These are phyloP conservation scores for Dichomitus squalens DNA, from an alignment of 1,284 basidiomycete species.

Conservation along the genomic window DNA sequence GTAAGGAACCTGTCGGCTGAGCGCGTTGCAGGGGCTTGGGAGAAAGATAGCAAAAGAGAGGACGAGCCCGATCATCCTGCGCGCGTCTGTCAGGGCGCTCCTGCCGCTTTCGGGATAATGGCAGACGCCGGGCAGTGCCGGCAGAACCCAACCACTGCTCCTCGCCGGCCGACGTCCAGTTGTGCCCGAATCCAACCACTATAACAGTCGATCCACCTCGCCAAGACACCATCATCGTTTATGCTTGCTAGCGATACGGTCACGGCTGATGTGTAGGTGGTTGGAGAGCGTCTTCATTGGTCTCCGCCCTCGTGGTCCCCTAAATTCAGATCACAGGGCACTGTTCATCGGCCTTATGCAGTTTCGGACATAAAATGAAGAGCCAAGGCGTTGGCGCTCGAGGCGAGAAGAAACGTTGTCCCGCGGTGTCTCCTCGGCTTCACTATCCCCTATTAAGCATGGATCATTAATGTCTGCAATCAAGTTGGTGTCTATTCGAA, in stretches of 20 bases:
- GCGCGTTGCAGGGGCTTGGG: neutral
- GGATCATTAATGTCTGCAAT: constrained; percentile 16
- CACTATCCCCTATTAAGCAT: constrained; percentile 18
- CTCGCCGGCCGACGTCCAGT: neutral
- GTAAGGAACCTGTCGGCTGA: neutral
- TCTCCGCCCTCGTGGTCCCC: constrained; percentile 19
- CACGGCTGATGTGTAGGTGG: neutral
- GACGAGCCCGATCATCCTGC: neutral
- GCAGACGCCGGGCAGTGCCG: neutral
- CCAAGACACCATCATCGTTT: neutral
- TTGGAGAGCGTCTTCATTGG: neutral
- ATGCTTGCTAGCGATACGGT: neutral
- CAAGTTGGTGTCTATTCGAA: constrained; percentile 6
- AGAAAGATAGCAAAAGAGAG: constrained; percentile 4
- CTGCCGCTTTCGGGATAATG: neutral
- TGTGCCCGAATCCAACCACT: neutral
- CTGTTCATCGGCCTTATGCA: constrained; percentile 10
- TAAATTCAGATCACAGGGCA: constrained; percentile 24
- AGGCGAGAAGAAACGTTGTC: constrained; percentile 16
- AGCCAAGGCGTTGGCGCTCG: constrained; percentile 10
- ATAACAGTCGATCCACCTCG: neutral
- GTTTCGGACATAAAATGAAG: constrained; percentile 21
- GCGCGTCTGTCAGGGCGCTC: constrained; percentile 2
- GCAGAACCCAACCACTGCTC: neutral
- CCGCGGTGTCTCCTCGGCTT: constrained; percentile 6